Evolutionary conservation across 805 yeast species (phyloP).

Genomic region (Kuraishia borneana): DNA sequence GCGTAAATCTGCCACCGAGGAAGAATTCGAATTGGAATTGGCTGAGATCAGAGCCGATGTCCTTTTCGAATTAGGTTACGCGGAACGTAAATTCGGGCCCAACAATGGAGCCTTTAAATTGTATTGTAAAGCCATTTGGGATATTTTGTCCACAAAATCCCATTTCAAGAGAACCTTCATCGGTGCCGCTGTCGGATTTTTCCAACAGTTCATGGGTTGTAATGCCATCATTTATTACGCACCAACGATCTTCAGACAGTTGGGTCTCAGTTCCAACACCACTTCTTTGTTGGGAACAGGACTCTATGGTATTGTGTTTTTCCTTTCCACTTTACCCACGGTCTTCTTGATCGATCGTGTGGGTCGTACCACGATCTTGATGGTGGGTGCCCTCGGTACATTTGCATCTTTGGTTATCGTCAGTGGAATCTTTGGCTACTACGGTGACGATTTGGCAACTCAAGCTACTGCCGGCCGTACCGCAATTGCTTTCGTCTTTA

Average conservation of each 20-base stretch:
- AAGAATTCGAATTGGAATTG: constrained; percentile 38
- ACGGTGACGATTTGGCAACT: constrained; percentile 10
- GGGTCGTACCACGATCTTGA: constrained; percentile 13
- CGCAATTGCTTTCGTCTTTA: constrained; percentile 16
- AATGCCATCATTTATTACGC: constrained; percentile 37
- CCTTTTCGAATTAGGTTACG: constrained; percentile 13
- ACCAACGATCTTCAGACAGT: constrained; percentile 30
- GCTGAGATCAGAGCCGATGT: constrained; percentile 50
- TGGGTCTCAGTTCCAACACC: constrained; percentile 27
- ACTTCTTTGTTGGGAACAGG: constrained; percentile 12
- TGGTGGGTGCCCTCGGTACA: constrained; percentile 7
- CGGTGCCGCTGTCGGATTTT: constrained; percentile 11
- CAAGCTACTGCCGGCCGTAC: constrained; percentile 14
- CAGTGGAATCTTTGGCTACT: constrained; percentile 11
- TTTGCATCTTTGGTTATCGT: constrained; percentile 8
- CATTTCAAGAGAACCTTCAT: constrained; percentile 18
- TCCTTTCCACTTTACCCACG: constrained; percentile 11
- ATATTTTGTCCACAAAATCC: constrained; percentile 27
- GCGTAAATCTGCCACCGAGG: constrained; percentile 30
- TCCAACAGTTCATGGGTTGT: constrained; percentile 26
- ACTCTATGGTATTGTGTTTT: constrained; percentile 14
- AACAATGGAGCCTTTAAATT: constrained; percentile 19
- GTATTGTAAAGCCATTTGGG: constrained; percentile 27
- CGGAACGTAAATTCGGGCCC: constrained; percentile 8
- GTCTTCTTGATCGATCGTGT: constrained; percentile 10